Percentiles rank a stretch among this genome's conserved stretches.
phyloP scores from a whole-genome alignment of 768 basidiomycete species.

The Suillus paluster region DNA sequence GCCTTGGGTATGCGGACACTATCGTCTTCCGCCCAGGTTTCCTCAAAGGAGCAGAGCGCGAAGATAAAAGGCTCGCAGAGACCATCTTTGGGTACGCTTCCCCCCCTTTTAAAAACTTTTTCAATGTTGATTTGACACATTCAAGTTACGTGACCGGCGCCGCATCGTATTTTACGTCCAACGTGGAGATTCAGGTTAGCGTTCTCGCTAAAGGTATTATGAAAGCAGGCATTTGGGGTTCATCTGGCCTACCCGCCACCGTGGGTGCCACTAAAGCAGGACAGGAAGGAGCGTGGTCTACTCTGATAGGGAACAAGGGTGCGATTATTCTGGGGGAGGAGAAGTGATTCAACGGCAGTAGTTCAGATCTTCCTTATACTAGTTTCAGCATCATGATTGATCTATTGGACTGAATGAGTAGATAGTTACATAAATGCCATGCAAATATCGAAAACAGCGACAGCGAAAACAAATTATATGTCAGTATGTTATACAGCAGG shows the following conservation, averaged over 20 bases:
- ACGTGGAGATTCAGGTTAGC: constrained; percentile 54
- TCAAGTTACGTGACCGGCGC: constrained; percentile 42
- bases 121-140: neutral
- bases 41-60: constrained; percentile 53
- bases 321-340: constrained; percentile 43
- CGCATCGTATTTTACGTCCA: constrained; percentile 42
- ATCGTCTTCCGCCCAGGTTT: constrained; percentile 69
- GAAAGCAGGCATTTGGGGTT: constrained; percentile 59
- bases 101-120: neutral
- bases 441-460: neutral
- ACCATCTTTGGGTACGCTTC: constrained; percentile 44
- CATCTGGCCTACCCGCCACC: constrained; percentile 47
- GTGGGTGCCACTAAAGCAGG: constrained; percentile 47
- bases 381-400: neutral
- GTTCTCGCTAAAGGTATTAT: constrained; percentile 58
- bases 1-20: constrained; percentile 70
- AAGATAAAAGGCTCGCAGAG: constrained; percentile 46
- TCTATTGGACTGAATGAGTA: neutral
- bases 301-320: constrained; percentile 59
- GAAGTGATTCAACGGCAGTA: neutral
- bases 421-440: neutral
- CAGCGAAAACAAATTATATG: neutral
- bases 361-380: neutral
- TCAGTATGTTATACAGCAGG: neutral
- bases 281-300: constrained; percentile 46